phyloP scores from a whole-genome alignment of 163 green algal genomes.

The Scenedesmus sp. region DNA sequence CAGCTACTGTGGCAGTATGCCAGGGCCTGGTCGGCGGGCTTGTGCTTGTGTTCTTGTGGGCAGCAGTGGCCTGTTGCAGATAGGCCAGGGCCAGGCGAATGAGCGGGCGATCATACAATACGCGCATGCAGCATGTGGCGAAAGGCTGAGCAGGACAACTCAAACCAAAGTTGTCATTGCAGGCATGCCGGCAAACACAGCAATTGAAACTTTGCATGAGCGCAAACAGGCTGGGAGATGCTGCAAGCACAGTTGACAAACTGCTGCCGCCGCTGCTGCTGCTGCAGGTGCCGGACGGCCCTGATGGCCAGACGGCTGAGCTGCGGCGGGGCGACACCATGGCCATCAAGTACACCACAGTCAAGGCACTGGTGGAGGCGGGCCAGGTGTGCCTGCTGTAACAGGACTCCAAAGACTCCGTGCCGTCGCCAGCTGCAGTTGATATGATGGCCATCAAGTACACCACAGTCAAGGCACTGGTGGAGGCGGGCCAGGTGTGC shows the following conservation, averaged over 20 bases:
- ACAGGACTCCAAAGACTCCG: not conserved
- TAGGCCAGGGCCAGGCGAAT: too few species aligned
- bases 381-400: conserved; percentile 32
- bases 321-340: conserved; percentile 33
- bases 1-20: too few species aligned
- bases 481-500: not conserved
- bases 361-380: conserved; percentile 13
- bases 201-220: too few species aligned
- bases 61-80: too few species aligned
- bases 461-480: not conserved
- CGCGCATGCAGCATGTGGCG: too few species aligned
- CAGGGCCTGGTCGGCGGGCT: too few species aligned
- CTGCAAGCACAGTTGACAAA: not conserved
- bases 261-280: conserved; percentile 29
- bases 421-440: not conserved
- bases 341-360: conserved; percentile 47
- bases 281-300: conserved; percentile 40
- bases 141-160: too few species aligned
- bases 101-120: too few species aligned
- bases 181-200: too few species aligned
- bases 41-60: too few species aligned
- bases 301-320: conserved; percentile 44
- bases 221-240: too few species aligned
- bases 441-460: conserved; percentile 35
- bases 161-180: too few species aligned